Conservation (phyloP, 805 yeast genomes). For the Candida sonorensis region DNA sequence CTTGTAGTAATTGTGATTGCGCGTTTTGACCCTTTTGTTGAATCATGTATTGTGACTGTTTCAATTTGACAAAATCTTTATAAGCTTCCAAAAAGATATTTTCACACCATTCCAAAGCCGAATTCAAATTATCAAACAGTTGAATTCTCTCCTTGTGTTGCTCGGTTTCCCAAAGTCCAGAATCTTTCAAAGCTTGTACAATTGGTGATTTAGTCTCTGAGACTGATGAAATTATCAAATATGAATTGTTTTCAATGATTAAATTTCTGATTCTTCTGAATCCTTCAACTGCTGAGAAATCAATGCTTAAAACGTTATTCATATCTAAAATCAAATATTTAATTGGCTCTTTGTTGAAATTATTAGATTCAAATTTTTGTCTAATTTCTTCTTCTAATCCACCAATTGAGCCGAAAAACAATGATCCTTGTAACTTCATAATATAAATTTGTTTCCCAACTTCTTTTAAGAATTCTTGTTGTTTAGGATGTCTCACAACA, state of each 20-base stretch:
- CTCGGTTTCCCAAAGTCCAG: slow-evolving; percentile 65
- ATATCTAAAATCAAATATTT: slow-evolving; percentile 80
- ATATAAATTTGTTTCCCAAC: slow-evolving; percentile 91
- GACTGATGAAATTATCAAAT: slow-evolving; percentile 74
- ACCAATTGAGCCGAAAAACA: slow-evolving; percentile 94
- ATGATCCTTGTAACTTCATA: slow-evolving; percentile 77
- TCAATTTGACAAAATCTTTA: slow-evolving; percentile 25
- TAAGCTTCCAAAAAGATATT: slow-evolving; percentile 72
- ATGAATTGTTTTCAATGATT: slow-evolving; percentile 60
- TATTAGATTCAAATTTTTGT: slow-evolving; percentile 49
- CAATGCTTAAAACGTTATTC: slow-evolving; percentile 73
- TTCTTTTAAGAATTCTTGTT: slow-evolving; percentile 73
- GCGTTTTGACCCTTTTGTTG: background rate
- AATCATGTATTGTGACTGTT: slow-evolving; percentile 1
- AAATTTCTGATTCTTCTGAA: slow-evolving; percentile 80
- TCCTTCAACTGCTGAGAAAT: slow-evolving; percentile 95
- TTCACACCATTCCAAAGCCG: slow-evolving; percentile 96
- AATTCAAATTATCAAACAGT: slow-evolving; percentile 72
- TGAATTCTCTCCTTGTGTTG: slow-evolving; percentile 40
- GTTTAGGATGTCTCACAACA: slow-evolving; percentile 84
- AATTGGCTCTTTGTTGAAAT: slow-evolving; percentile 52
- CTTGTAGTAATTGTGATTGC: background rate
- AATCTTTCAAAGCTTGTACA: slow-evolving; percentile 68
- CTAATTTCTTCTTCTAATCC: slow-evolving; percentile 77
- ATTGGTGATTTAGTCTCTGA: slow-evolving; percentile 57